A percentile compares a stretch with the other conserved stretches of the same genome.
phyloP scores from a whole-genome alignment of 257 asterid species.

The Paraleonurus japonicus region DNA sequence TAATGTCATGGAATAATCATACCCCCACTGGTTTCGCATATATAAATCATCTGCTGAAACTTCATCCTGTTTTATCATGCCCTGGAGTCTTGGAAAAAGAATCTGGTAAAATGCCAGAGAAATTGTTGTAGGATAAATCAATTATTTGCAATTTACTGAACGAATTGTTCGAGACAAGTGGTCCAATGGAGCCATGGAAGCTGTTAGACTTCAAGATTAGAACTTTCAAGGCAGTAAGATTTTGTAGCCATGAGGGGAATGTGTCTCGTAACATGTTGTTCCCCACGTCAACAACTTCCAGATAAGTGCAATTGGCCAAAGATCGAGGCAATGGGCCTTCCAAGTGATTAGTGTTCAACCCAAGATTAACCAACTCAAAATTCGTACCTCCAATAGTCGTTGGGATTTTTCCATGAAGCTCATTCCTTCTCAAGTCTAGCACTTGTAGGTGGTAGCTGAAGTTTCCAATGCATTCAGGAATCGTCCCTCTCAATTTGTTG shows the following conservation, averaged over 20 bases:
- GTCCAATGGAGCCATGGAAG: not conserved
- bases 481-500: not conserved
- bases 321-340: not conserved
- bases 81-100: not conserved
- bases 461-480: constrained; percentile 10
- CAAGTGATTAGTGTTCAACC: not conserved
- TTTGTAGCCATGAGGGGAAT: not conserved
- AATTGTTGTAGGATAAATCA: not conserved
- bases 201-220: not conserved
- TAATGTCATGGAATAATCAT: not conserved
- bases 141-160: not conserved
- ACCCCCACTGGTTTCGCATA: not conserved
- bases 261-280: not conserved
- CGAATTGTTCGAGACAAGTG: not conserved
- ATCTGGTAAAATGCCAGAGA: not conserved
- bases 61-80: not conserved
- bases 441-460: too few relatives aligned
- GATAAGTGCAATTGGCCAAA: not conserved
- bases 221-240: not conserved
- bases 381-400: not conserved
- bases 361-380: not conserved
- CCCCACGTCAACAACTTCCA: not conserved
- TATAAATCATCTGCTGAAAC: not conserved
- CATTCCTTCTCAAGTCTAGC: not conserved
- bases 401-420: not conserved